Evolutionary conservation across 2,329 filamentous ascomycete genomes (phyloP).

Genomic region (Aureobasidium sp.): DNA sequence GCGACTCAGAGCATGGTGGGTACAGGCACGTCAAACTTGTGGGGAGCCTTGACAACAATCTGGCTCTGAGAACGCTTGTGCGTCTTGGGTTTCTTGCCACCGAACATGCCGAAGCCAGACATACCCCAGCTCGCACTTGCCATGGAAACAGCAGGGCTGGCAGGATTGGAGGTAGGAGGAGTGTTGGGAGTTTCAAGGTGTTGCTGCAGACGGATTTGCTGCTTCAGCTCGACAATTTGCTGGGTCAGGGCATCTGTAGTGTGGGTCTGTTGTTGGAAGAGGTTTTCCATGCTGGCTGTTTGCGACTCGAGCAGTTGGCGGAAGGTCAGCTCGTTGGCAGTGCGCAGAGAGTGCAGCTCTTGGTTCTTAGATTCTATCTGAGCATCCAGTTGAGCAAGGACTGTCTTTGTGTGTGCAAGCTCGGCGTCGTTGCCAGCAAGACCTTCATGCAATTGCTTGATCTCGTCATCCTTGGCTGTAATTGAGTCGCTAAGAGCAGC

Average conservation of each 20-base stretch:
- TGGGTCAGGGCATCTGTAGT: slow-evolving; percentile 9
- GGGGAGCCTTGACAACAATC: slow-evolving; percentile 1
- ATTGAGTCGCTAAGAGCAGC: neutral
- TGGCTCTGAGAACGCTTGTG: slow-evolving; percentile 3
- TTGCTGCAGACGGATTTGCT: slow-evolving; percentile 3
- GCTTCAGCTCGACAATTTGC: slow-evolving; percentile 7
- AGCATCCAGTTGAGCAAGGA: slow-evolving; percentile 8
- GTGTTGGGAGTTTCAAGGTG: neutral
- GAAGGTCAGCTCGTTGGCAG: slow-evolving; percentile 6
- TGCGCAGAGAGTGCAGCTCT: slow-evolving; percentile 8
- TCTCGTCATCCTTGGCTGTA: neutral
- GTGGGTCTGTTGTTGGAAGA: neutral
- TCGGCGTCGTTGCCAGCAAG: slow-evolving; percentile 6
- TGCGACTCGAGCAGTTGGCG: slow-evolving; percentile 7
- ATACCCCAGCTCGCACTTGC: neutral
- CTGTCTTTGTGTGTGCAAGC: slow-evolving; percentile 4
- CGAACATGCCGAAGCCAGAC: neutral
- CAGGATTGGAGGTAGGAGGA: neutral
- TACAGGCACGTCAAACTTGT: slow-evolving; percentile 2
- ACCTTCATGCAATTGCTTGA: slow-evolving; percentile 2
- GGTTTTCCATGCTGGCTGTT: neutral
- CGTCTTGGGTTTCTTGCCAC: neutral
- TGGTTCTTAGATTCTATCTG: slow-evolving; percentile 10
- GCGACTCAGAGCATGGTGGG: neutral
- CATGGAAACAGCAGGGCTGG: neutral